Evolutionary conservation across 2,329 filamentous ascomycete genomes (phyloP).

Genomic region (Penicillium palitans): DNA sequence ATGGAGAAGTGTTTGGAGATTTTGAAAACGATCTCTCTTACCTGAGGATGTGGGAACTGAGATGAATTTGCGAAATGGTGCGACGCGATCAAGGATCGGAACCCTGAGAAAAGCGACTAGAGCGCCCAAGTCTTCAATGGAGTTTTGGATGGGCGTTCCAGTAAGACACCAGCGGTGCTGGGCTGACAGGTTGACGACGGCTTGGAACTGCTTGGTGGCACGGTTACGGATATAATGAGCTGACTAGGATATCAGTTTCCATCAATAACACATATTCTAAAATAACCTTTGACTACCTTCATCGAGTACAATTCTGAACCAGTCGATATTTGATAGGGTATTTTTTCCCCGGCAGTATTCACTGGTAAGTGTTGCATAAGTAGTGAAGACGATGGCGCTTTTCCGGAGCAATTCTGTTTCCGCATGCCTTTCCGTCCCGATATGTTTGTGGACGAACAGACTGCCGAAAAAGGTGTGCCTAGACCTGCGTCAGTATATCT

Average conservation of each 20-base stretch:
- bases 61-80: no score
- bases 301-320: slow-evolving; percentile 49
- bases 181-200: slow-evolving; percentile 46
- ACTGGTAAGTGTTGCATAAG: not conserved
- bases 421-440: no score
- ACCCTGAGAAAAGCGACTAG: slow-evolving; percentile 53
- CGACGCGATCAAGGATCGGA: slow-evolving; percentile 35
- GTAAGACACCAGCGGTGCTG: slow-evolving; percentile 55
- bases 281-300: slow-evolving; percentile 41
- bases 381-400: not conserved
- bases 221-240: slow-evolving; percentile 55
- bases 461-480: no score
- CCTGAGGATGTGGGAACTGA: slow-evolving; percentile 13
- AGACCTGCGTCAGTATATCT: no score
- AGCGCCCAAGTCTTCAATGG: slow-evolving; percentile 53
- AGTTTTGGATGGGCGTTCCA: slow-evolving; percentile 58
- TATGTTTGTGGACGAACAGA: no score
- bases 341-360: slow-evolving; percentile 19
- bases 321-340: slow-evolving; percentile 46
- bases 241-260: slow-evolving; percentile 20
- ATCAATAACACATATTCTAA: not conserved
- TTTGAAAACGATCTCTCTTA: slow-evolving; percentile 22
- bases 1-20: slow-evolving; percentile 33
- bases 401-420: no score
- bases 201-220: slow-evolving; percentile 47